Conservation (phyloP, 768 basidiomycete genomes). For the Cystoderma amianthinum region DNA sequence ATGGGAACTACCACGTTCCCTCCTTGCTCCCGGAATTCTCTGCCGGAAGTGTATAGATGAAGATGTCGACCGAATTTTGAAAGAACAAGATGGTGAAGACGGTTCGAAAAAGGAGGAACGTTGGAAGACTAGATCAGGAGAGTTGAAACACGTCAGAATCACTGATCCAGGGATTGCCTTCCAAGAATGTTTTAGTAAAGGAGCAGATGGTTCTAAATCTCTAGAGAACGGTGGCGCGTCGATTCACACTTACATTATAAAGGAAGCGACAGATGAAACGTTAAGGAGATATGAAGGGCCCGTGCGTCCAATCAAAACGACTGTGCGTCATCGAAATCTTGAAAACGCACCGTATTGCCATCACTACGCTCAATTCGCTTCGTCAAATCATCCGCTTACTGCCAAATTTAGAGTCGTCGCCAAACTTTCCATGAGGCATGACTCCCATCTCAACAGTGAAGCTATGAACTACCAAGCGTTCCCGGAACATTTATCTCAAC, state of each 20-base stretch:
- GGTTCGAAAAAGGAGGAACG: constrained; percentile 8
- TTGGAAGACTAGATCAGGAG: constrained; percentile 10
- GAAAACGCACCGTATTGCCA: constrained; percentile 20
- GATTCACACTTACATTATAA: not conserved
- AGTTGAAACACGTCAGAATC: not conserved
- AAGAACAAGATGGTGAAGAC: constrained; percentile 17
- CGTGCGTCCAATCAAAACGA: constrained; percentile 15
- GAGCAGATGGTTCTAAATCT: not conserved
- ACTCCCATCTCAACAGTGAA: constrained; percentile 30
- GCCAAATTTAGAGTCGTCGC: constrained; percentile 33
- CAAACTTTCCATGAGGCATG: constrained; percentile 11
- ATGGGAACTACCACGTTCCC: constrained; percentile 41
- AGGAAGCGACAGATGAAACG: not conserved
- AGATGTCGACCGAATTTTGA: constrained; percentile 14
- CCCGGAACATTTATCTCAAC: constrained; percentile 36
- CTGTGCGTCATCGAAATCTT: constrained; percentile 22
- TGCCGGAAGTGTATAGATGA: constrained; percentile 31
- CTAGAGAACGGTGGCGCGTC: not conserved
- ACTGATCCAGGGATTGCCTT: not conserved
- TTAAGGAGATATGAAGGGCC: constrained; percentile 15
- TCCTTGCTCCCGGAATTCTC: constrained; percentile 23
- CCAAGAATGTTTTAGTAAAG: not conserved
- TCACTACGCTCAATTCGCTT: constrained; percentile 12
- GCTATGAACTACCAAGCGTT: constrained; percentile 38
- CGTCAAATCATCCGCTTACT: constrained; percentile 20